These are phyloP conservation scores for Draba incana DNA, from an alignment of 345 rosid genomes.

Conservation along the genomic window DNA sequence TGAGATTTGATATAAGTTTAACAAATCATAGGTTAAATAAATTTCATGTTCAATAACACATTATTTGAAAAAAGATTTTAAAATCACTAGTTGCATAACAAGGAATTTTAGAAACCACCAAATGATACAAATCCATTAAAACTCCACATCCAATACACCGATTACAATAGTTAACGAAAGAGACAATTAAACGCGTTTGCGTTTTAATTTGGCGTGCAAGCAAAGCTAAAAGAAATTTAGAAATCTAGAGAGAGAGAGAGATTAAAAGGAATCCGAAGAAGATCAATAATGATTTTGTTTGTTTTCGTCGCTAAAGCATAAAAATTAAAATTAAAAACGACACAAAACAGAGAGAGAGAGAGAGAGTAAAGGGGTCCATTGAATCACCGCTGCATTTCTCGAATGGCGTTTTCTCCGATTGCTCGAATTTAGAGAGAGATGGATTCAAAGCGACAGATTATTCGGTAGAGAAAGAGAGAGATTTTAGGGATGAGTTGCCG, in stretches of 20 bases:
- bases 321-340: not conserved
- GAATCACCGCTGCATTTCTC: conserved; percentile 22
- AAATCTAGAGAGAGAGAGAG: not conserved
- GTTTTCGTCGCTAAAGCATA: conserved; percentile 1
- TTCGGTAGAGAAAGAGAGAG: conserved; percentile 13
- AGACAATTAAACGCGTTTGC: conserved; percentile 35
- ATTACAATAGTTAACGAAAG: conserved; percentile 16
- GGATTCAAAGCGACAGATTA: not conserved
- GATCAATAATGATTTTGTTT: conserved; percentile 31
- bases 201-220: conserved; percentile 40
- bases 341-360: conserved; percentile 18
- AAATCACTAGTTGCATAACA: no score
- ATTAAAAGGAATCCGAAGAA: conserved; percentile 25
- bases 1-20: no score
- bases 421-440: conserved; percentile 24
- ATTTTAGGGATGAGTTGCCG: conserved; percentile 68
- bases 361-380: conserved; percentile 20
- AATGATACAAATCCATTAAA: no score
- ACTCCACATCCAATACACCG: no score
- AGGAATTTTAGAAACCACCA: no score
- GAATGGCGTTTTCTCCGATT: conserved; percentile 26
- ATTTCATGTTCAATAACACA: no score
- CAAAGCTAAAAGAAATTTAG: conserved; percentile 20
- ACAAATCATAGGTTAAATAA: no score
- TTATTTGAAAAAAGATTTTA: no score